These are phyloP conservation scores for Ambrosiella xylebori DNA, from an alignment of 2,329 filamentous ascomycete genomes.

Conservation along the genomic window DNA sequence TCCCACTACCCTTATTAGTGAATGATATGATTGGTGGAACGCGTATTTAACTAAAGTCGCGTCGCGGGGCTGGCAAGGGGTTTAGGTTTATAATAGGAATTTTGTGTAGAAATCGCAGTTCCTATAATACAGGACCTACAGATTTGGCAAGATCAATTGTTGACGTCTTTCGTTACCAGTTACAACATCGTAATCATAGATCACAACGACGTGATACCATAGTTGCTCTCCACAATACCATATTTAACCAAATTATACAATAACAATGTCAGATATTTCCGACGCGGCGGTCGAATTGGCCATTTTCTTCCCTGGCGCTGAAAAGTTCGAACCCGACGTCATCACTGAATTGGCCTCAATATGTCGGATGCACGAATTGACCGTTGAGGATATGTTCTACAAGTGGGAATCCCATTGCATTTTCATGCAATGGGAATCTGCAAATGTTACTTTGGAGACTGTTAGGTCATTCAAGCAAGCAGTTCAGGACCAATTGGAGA, in stretches of 20 bases:
- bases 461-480: conserved; percentile 70
- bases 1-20: background rate
- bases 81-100: background rate
- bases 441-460: conserved; percentile 46
- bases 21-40: conserved; percentile 7
- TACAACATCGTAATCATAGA: too few relatives aligned
- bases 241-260: too few relatives aligned
- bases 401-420: conserved; percentile 99
- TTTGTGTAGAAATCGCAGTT: background rate
- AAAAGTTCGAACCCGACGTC: conserved; percentile 58
- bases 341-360: conserved; percentile 70
- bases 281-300: conserved; percentile 22
- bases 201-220: too few relatives aligned
- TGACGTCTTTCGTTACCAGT: too few relatives aligned
- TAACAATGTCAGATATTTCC: background rate
- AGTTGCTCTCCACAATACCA: too few relatives aligned
- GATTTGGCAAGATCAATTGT: too few relatives aligned
- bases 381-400: conserved; percentile 77
- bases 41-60: conserved; percentile 8
- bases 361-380: conserved; percentile 64
- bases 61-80: conserved; percentile 5
- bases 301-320: conserved; percentile 35
- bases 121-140: background rate
- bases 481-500: conserved; percentile 68
- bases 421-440: conserved; percentile 74